These are phyloP conservation scores for Jacaranda copaia DNA, from an alignment of 257 asterid species.

Conservation along the genomic window DNA sequence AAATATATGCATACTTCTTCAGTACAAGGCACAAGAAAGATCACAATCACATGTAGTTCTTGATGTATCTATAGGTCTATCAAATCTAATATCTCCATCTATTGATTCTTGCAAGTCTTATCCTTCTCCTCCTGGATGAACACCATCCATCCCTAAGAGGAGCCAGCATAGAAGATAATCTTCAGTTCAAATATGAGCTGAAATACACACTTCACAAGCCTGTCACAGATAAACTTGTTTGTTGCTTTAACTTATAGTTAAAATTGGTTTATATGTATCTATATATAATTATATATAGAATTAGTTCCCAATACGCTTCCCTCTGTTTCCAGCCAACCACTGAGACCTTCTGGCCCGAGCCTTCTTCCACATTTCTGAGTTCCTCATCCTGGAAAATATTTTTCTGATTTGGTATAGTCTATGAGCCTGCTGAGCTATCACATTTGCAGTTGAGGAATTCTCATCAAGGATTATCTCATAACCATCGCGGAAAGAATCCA, in stretches of 20 bases:
- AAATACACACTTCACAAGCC: background rate
- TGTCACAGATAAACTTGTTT: background rate
- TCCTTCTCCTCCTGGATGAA: constrained; percentile 57
- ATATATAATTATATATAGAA: background rate
- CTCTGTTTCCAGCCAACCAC: constrained; percentile 40
- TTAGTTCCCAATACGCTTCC: constrained; percentile 56
- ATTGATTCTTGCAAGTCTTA: constrained; percentile 6
- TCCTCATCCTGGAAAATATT: constrained; percentile 57
- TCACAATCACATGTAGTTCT: background rate
- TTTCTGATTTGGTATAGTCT: constrained; percentile 59
- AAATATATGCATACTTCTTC: background rate
- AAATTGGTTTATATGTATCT: background rate
- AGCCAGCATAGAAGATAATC: constrained; percentile 25
- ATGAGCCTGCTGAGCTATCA: constrained; percentile 71
- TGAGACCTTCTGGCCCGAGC: constrained; percentile 46
- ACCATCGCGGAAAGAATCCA: constrained; percentile 79
- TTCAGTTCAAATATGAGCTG: background rate
- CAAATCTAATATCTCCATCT: background rate
- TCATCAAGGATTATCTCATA: constrained; percentile 71
- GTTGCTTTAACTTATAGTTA: background rate
- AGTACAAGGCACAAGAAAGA: constrained; percentile 3
- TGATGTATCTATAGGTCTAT: background rate
- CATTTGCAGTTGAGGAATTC: constrained; percentile 64
- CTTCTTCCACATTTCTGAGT: constrained; percentile 52
- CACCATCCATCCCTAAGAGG: constrained; percentile 55